These are phyloP conservation scores for Lipomyces sp. DNA, from an alignment of 805 yeast genomes.

Conservation along the genomic window DNA sequence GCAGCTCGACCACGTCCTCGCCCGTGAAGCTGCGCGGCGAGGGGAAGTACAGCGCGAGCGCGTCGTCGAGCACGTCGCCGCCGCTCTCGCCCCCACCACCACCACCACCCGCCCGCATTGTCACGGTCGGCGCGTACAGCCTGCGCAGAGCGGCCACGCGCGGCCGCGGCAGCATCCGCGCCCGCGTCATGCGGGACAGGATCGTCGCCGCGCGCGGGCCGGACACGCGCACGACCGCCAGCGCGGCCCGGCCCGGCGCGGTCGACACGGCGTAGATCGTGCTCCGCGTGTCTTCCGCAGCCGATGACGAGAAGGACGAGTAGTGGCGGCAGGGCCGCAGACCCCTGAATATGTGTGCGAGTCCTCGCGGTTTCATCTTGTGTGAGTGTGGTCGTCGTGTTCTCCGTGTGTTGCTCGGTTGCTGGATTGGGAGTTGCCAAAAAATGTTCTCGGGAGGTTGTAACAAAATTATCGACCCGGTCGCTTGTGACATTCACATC, in stretches of 20 bases:
- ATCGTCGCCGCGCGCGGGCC: conserved; percentile 54
- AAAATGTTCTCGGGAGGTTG: too few species aligned
- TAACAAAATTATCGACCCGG: too few species aligned
- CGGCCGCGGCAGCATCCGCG: conserved; percentile 4
- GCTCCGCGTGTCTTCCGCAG: too few species aligned
- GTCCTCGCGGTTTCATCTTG: too few species aligned
- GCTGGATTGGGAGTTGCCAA: too few species aligned
- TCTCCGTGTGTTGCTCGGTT: too few species aligned
- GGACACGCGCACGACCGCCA: conserved; percentile 78
- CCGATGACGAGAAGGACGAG: too few species aligned
- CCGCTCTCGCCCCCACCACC: too few species aligned
- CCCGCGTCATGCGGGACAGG: conserved; percentile 14
- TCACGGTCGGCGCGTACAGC: conserved; percentile 16
- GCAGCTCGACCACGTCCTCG: conserved; percentile 85
- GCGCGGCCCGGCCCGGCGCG: conserved; percentile 73
- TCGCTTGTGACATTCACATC: too few species aligned
- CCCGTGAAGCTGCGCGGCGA: conserved; percentile 86
- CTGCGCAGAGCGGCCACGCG: conserved; percentile 17
- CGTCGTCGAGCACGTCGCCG: conserved; percentile 62
- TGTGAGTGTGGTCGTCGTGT: too few species aligned
- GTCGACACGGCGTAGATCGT: conserved; percentile 93
- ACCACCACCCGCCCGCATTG: conserved; percentile 8
- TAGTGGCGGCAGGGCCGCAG: too few species aligned
- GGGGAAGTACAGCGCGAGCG: conserved; percentile 64
- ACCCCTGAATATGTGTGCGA: too few species aligned